A percentile compares a stretch with the other conserved stretches of the same genome.
These are phyloP conservation scores for Dipodascus albidus DNA, from an alignment of 805 yeast species.

Conservation along the genomic window DNA sequence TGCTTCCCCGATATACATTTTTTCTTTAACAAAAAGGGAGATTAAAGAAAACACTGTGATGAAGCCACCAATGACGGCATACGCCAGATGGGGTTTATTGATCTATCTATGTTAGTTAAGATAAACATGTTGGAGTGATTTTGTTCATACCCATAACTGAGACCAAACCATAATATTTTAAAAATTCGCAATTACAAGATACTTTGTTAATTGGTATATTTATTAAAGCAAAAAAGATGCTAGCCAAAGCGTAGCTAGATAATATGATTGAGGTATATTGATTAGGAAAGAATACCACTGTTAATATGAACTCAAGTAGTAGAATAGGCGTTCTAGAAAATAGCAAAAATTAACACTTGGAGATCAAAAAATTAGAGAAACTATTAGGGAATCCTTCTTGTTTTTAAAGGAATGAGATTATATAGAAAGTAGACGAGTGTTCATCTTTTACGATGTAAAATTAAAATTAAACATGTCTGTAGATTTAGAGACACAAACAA, in stretches of 20 bases:
- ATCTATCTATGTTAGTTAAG: conserved; percentile 18
- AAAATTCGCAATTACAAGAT: background rate
- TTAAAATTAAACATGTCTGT: background rate
- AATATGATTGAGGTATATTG: no score
- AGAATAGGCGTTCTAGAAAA: no score
- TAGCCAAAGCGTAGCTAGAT: no score
- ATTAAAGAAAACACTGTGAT: conserved; percentile 69
- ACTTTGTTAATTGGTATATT: no score
- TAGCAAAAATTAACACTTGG: background rate
- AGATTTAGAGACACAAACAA: background rate
- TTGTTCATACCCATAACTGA: conserved; percentile 1
- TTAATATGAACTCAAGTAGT: no score
- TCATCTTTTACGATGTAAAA: background rate
- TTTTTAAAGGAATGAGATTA: background rate
- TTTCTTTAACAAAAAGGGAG: conserved; percentile 74
- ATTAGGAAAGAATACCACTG: no score
- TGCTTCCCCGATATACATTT: conserved; percentile 82
- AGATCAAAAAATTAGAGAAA: background rate
- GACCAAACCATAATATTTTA: background rate
- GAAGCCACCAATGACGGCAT: conserved; percentile 79
- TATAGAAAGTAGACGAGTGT: no score
- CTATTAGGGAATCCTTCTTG: background rate
- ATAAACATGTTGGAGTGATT: background rate
- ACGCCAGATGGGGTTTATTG: conserved; percentile 70
- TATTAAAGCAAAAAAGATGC: background rate